phyloP scores from a whole-genome alignment of 2,329 filamentous ascomycete genomes.

The Exophiala alcalophila region DNA sequence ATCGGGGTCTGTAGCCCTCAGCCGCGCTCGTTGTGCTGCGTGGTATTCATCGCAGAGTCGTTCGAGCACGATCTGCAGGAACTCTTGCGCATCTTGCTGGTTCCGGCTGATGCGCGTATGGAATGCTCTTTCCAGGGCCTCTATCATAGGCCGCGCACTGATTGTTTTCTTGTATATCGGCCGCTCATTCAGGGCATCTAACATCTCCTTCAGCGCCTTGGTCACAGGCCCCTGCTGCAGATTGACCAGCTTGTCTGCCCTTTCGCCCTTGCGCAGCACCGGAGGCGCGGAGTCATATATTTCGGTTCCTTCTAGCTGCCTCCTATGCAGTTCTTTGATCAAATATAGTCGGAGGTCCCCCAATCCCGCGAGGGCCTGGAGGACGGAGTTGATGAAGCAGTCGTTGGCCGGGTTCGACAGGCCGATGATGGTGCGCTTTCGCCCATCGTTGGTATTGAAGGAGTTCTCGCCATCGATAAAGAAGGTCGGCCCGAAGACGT shows the following conservation, averaged over 20 bases:
- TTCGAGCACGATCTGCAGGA: slow-evolving; percentile 89
- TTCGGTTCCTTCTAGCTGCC: slow-evolving; percentile 71
- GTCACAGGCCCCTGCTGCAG: slow-evolving; percentile 82
- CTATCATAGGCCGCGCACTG: slow-evolving; percentile 78
- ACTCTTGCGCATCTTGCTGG: slow-evolving; percentile 97
- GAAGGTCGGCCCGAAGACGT: slow-evolving; percentile 97
- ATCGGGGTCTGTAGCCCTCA: slow-evolving; percentile 33
- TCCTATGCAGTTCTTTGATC: slow-evolving; percentile 83
- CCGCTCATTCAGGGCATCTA: slow-evolving; percentile 88
- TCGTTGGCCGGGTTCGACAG: slow-evolving; percentile 90
- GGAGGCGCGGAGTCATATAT: slow-evolving; percentile 64
- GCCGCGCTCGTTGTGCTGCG: slow-evolving; percentile 72
- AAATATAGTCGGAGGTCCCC: slow-evolving; percentile 86
- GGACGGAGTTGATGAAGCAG: slow-evolving; percentile 93
- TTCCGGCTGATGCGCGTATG: slow-evolving; percentile 85
- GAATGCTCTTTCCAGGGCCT: slow-evolving; percentile 79
- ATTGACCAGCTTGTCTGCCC: slow-evolving; percentile 51
- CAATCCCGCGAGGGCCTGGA: slow-evolving; percentile 88
- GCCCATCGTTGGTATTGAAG: slow-evolving; percentile 51
- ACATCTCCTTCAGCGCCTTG: slow-evolving; percentile 81
- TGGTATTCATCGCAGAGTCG: slow-evolving; percentile 91
- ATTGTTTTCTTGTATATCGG: slow-evolving; percentile 94
- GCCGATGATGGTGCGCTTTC: slow-evolving; percentile 85
- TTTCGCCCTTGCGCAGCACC: slow-evolving; percentile 38
- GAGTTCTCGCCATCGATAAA: slow-evolving; percentile 80